Evolutionary conservation across 805 yeast genomes (phyloP), one percentile per base, ranked within the genome.

Genomic region (Candida parachauliodes): DNA sequence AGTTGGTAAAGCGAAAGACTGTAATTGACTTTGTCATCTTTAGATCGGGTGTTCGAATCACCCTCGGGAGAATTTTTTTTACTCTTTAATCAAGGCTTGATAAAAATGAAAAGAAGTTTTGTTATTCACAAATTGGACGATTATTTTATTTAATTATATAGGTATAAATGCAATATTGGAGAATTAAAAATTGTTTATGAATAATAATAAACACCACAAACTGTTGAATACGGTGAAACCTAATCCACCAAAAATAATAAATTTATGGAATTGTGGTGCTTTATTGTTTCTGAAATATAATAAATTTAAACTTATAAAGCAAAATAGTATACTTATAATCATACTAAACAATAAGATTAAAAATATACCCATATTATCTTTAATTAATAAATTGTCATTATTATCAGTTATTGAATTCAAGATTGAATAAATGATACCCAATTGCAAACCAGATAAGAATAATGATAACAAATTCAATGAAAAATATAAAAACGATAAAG

Each of bases 1-100:
- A 66, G 70, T 62, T 62, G 72, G 70, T 68, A 64, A 65, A 67
- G 68, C 70, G 70, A 68, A 68, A 66, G 72, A 65, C 72, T 65
- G 70, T 65, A 65, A 65, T 57, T 19, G 55, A 31, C 59, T 51
- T 49, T 60, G 70, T 53, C 48, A 65, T 65, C 70, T 65, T 63
- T 68, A 62, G 70, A 65, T 64, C 70, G 70, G 69, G 70, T 62
- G 72, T 65, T 65, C 70, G 70, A 65, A 67, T 66, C 70, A 62
- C 70, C 69, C 70, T 69, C 69, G 59, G 70, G 71, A 65, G 69
- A 64, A 40, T 54, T 50, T 39, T 47, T 47, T 57, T 45, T 25
- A 12, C 20, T n/a, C 6, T 28, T 28, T 28, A 9, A 12, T 30
- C 4, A 15, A 28, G n/a, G n/a, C n/a, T n/a, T n/a, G n/a, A n/a